Percentiles rank a stretch among this genome's conserved stretches.
phyloP scores from a whole-genome alignment of 2,329 filamentous ascomycete genomes.

The Fusarium sp. region DNA sequence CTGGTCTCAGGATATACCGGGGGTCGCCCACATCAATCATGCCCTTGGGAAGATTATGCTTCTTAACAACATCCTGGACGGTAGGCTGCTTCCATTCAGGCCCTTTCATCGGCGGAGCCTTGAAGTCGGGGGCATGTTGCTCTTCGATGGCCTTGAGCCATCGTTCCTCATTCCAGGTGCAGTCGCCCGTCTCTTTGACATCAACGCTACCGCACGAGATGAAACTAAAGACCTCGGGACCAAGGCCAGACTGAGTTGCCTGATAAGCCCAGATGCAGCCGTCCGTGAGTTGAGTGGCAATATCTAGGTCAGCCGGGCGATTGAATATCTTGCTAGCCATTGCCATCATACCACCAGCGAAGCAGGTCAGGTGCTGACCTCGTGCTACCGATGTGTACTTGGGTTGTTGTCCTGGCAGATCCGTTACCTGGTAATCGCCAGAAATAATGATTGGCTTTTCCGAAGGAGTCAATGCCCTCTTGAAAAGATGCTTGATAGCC shows the following conservation, averaged over 20 bases:
- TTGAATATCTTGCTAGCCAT: constrained; percentile 70
- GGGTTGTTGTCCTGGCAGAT: constrained; percentile 34
- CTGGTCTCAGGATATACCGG: constrained; percentile 75
- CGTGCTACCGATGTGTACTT: constrained; percentile 52
- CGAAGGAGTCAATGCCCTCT: constrained; percentile 71
- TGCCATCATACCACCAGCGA: constrained; percentile 74
- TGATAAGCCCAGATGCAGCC: constrained; percentile 74
- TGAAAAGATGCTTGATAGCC: constrained; percentile 72
- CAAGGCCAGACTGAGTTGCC: constrained; percentile 67
- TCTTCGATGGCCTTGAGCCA: constrained; percentile 47
- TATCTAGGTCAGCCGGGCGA: constrained; percentile 64
- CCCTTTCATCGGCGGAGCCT: constrained; percentile 34
- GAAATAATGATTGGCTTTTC: constrained; percentile 70
- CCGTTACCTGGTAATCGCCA: constrained; percentile 59
- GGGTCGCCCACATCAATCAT: constrained; percentile 66
- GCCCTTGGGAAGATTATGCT: constrained; percentile 60
- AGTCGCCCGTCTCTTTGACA: constrained; percentile 48
- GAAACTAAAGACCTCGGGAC: constrained; percentile 66
- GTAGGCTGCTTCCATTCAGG: constrained; percentile 43
- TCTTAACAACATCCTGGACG: constrained; percentile 39
- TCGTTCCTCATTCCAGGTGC: constrained; percentile 48
- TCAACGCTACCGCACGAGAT: constrained; percentile 54
- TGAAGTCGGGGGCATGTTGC: constrained; percentile 42
- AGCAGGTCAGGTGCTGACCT: constrained; percentile 71
- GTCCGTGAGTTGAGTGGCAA: constrained; percentile 68